Conservation (phyloP, 2,329 filamentous ascomycete genomes). For the Madurella fahalii region DNA sequence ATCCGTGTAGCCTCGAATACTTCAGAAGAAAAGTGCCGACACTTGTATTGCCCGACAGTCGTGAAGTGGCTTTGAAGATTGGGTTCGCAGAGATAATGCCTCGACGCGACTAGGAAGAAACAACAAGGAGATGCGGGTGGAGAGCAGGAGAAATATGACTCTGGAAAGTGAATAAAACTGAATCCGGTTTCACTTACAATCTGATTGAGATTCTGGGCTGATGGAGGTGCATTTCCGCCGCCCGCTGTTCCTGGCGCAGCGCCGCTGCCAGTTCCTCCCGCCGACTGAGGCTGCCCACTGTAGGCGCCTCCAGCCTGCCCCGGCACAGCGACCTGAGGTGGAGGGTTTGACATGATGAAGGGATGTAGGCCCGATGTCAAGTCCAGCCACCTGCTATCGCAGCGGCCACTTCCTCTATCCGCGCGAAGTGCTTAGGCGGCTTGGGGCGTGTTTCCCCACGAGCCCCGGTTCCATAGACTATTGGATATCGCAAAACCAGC, state of each 20-base stretch:
- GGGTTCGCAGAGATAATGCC: too few species aligned
- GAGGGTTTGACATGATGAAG: constrained; percentile 21
- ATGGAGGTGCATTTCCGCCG: constrained; percentile 49
- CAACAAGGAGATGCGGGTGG: too few species aligned
- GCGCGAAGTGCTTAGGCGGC: not conserved
- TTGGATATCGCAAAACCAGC: too few species aligned
- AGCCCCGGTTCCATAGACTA: not conserved
- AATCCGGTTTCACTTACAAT: constrained; percentile 63
- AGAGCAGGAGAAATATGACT: too few species aligned
- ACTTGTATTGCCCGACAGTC: too few species aligned
- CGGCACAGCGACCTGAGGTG: constrained; percentile 15
- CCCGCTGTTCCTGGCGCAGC: constrained; percentile 8
- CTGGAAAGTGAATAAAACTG: too few species aligned
- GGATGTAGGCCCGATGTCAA: not conserved
- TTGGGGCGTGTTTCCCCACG: constrained; percentile 6
- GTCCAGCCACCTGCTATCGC: not conserved
- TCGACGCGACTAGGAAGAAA: too few species aligned
- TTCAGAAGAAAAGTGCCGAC: too few species aligned
- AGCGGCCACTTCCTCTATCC: not conserved
- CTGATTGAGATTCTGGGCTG: constrained; percentile 88
- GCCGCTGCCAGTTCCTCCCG: constrained; percentile 18
- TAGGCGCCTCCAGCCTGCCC: constrained; percentile 19
- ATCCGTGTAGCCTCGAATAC: too few species aligned
- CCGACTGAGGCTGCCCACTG: constrained; percentile 23
- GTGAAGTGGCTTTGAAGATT: too few species aligned